Percentiles rank a stretch among this genome's conserved stretches.
Conservation (phyloP, 768 basidiomycete genomes). For the Tulasnella sp. region DNA sequence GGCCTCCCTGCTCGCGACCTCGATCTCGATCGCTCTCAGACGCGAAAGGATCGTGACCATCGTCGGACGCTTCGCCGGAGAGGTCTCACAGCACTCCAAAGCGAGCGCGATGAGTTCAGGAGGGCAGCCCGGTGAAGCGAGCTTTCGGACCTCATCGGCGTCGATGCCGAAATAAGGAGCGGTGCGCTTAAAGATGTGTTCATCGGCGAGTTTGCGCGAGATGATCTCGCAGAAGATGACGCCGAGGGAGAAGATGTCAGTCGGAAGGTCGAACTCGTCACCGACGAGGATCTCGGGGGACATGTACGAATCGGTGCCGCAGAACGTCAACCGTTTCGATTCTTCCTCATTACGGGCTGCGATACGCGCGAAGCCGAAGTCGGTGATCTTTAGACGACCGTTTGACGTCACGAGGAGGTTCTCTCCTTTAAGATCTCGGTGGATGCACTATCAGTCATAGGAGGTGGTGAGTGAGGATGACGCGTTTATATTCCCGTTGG, state of each 20-base stretch:
- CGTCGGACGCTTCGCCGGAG: slow-evolving; percentile 59
- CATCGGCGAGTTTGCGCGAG: slow-evolving; percentile 74
- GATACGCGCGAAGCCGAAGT: slow-evolving; percentile 95
- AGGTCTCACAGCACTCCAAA: slow-evolving; percentile 58
- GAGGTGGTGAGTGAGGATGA: neutral
- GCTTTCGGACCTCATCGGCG: slow-evolving; percentile 50
- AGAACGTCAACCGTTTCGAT: slow-evolving; percentile 71
- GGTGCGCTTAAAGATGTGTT: slow-evolving; percentile 44
- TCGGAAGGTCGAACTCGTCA: slow-evolving; percentile 83
- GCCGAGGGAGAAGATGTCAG: slow-evolving; percentile 90
- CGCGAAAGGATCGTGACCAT: slow-evolving; percentile 71
- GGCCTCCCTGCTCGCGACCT: slow-evolving; percentile 56
- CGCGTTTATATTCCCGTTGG: too few relatives aligned
- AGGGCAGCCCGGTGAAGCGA: slow-evolving; percentile 68
- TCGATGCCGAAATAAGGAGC: slow-evolving; percentile 77
- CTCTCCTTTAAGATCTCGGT: slow-evolving; percentile 86
- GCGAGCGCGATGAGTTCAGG: slow-evolving; percentile 63
- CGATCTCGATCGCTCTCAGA: slow-evolving; percentile 69
- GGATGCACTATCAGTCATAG: slow-evolving; percentile 29
- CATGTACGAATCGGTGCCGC: slow-evolving; percentile 93
- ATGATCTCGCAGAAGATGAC: slow-evolving; percentile 90
- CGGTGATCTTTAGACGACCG: slow-evolving; percentile 93
- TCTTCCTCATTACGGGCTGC: slow-evolving; percentile 88
- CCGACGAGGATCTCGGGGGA: slow-evolving; percentile 90
- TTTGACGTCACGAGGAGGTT: slow-evolving; percentile 93